Base-by-base conservation (phyloP, 345 rosid species). In the Eucalyptus camaldulensis region DNA sequence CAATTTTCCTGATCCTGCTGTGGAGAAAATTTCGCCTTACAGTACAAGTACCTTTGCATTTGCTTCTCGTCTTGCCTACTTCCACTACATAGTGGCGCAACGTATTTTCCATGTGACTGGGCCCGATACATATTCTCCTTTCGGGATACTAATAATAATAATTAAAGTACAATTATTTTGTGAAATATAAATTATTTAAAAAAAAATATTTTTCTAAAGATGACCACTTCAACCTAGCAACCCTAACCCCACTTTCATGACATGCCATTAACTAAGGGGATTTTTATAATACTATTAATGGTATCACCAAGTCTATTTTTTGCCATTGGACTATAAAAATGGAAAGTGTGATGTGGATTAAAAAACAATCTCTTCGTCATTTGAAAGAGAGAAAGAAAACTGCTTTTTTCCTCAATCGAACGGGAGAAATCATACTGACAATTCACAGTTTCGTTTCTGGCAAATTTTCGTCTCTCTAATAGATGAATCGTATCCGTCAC, bases 321-420 rank as follows among this genome's bases (percentile, higher is more conserved):
- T 6, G 11, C 13, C 25, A 10, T 17, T 19, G 4, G 25, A 72
- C 13, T 5, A 1, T 33, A 19, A 31, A 67, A 69, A 33, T 69
- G 44, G 5, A 25, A 9, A 69, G 24, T 8, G 21, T 69, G 7
- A 33, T 7, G 37, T 33, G 37, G 24, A 69, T 33, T 33, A 17
- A 15, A 33, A 69, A 8, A 33, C 2, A 0, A 69, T 69, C 22
- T 9, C 4, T 33, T 5, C 2, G 7, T 69, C 24, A 2, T 19
- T 5, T 69, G 22, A 69, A 37, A 69, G 43, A 33, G 33, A 67
- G 10, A 33, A 31, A 16, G 3, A 31, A 67, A n/a, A n/a, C 2
- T 0, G 0, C 0, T 21, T 53, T 19, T 72, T 5, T 37, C 13
- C 2, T 67, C 43, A 31, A 67, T 67, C 12, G 5, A 67, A 31